These are phyloP conservation scores for Murraya paniculata DNA, from an alignment of 345 rosid genomes.

Conservation along the genomic window DNA sequence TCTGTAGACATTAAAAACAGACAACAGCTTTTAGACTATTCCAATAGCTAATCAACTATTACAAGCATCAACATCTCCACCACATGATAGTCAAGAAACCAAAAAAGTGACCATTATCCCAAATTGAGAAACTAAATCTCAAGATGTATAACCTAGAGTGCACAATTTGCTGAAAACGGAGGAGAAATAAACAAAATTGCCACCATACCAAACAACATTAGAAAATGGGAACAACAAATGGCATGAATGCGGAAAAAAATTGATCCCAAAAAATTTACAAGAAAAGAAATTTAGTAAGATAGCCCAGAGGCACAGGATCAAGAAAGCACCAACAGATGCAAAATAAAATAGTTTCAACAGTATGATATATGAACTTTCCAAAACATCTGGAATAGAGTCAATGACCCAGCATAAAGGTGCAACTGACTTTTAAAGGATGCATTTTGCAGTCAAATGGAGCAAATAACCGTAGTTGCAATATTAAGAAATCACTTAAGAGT, in stretches of 20 bases:
- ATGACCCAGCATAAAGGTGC: background rate
- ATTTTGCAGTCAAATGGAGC: background rate
- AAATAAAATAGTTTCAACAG: background rate
- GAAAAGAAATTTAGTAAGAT: background rate
- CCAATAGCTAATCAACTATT: conserved; percentile 15
- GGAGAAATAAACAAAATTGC: background rate
- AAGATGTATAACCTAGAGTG: background rate
- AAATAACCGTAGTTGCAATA: background rate
- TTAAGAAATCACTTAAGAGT: background rate
- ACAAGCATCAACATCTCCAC: background rate
- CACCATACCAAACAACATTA: background rate
- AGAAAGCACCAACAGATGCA: background rate
- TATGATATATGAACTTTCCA: conserved; percentile 1
- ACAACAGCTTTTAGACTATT: conserved; percentile 13
- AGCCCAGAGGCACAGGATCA: background rate
- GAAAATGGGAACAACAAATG: background rate
- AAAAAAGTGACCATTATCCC: background rate
- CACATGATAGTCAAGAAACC: conserved; percentile 1
- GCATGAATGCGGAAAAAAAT: background rate
- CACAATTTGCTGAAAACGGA: background rate
- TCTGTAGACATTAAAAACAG: conserved; percentile 43
- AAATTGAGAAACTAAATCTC: background rate
- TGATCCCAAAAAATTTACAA: background rate
- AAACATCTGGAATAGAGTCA: background rate
- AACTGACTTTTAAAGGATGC: background rate